Percentiles rank a stretch among this genome's conserved stretches.
These are phyloP conservation scores for Sporisorium scitamineum DNA, from an alignment of 1,284 basidiomycete species.

Conservation along the genomic window DNA sequence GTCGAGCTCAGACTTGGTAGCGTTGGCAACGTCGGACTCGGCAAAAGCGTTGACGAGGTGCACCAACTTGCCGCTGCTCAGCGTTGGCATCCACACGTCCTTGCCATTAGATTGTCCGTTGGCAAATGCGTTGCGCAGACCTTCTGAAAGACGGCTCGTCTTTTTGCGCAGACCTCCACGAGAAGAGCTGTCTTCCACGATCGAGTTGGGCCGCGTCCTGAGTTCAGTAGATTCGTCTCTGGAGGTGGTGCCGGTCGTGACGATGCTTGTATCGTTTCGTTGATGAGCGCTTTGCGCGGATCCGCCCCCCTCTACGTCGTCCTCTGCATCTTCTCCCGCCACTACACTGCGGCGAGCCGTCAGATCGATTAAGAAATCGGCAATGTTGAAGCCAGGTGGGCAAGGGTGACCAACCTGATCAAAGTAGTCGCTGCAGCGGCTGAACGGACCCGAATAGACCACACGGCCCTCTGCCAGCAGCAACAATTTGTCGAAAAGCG, in stretches of 20 bases:
- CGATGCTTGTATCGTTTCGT: conserved; percentile 31
- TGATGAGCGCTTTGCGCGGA: conserved; percentile 2
- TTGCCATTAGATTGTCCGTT: conserved; percentile 71
- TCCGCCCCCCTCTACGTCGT: conserved; percentile 26
- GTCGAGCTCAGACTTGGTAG: conserved; percentile 77
- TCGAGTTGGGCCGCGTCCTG: conserved; percentile 73
- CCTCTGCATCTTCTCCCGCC: neutral
- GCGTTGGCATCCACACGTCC: conserved; percentile 66
- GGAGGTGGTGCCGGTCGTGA: conserved; percentile 37
- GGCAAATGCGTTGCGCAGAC: conserved; percentile 71
- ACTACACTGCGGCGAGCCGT: conserved; percentile 28
- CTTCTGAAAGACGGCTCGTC: conserved; percentile 80
- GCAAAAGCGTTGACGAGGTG: conserved; percentile 81
- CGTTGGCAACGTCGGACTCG: conserved; percentile 77
- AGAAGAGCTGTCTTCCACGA: conserved; percentile 72
- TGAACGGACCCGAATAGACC: conserved; percentile 83
- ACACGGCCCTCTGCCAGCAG: conserved; percentile 78
- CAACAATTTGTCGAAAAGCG: conserved; percentile 90
- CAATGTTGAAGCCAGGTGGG: conserved; percentile 95
- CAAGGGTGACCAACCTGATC: conserved; percentile 82
- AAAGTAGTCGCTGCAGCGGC: conserved; percentile 83
- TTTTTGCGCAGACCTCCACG: conserved; percentile 70
- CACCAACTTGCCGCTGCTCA: conserved; percentile 73
- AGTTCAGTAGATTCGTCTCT: conserved; percentile 72
- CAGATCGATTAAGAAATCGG: conserved; percentile 74